Base-by-base conservation (phyloP, 345 rosid genomes). In the Ceriops zippeliana region DNA sequence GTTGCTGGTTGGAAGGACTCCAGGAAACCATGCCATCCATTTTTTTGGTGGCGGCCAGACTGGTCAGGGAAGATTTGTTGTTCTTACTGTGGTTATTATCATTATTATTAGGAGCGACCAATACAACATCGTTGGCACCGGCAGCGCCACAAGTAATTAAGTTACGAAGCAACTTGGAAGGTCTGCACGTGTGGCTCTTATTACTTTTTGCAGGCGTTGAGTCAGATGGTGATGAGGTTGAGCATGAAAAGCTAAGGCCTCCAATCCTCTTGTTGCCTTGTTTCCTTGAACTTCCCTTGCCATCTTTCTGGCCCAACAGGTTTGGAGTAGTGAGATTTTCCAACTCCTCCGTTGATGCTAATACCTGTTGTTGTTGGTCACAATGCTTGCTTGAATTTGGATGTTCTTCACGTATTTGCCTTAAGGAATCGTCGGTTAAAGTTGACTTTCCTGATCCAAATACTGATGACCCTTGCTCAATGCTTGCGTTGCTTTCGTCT, bases 71-170 rank as follows among this genome's bases (percentile, higher is more conserved):
- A 65, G 42, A 31, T 27, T 51, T 15, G 38, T 16, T 47, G 8
- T 28, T 13, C 10, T 38, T 38, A 38, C 16, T 38, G 2, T 47
- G 24, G 15, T 34, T 34, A 0, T 5, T 10, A 51, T n/a, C 16
- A 38, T 22, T 66, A 7, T 51, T 57, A 49, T 76, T 81, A 70
- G 76, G 52, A 52, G 69, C 72, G 58, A 83, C 78, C 20, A 88
- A 35, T 30, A 77, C 88, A 22, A 78, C 70, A 34, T 90, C 88
- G 38, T 83, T 77, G 7, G 86, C 82, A 21, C 80, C 86, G 27
- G 63, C 75, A 52, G 84, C 82, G 6, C 92, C 83, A 34, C 97
- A 88, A 28, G 68, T 79, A 51, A 85, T 72, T 64, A 84, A 75
- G 67, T 67, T 84, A 34, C 90, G 65, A 22, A 88, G 61, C 78